Conservation (phyloP, 345 rosid species). For the Kernera saxatilis region DNA sequence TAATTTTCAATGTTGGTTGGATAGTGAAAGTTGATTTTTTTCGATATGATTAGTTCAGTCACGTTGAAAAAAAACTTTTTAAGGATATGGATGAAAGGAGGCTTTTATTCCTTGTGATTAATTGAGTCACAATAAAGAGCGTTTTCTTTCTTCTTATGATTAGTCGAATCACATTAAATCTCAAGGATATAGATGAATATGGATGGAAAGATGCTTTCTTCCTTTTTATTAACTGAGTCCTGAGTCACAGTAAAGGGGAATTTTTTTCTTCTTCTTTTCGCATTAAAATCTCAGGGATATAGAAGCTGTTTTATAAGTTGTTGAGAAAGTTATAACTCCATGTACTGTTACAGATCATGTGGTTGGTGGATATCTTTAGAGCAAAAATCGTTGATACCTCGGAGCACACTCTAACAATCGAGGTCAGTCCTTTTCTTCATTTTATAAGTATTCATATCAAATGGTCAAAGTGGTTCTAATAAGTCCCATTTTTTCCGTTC, state of each 20-base stretch:
- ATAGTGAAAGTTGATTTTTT: not conserved
- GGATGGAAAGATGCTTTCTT: not conserved
- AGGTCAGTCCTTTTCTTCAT: slow-evolving; percentile 41
- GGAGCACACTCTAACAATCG: slow-evolving; percentile 63
- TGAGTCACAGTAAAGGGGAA: not conserved
- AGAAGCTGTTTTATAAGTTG: not conserved
- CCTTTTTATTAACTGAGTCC: not conserved
- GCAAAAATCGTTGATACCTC: slow-evolving; percentile 90
- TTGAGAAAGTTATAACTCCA: not conserved
- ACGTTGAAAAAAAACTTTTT: not conserved
- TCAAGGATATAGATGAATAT: not conserved
- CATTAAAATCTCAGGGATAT: not conserved
- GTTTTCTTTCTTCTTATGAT: not conserved
- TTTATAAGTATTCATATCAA: not conserved
- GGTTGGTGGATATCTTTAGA: slow-evolving; percentile 88
- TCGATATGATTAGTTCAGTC: not conserved
- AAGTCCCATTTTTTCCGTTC: not conserved
- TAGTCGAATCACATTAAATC: not conserved
- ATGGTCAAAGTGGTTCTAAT: slow-evolving; percentile 4
- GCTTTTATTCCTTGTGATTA: not conserved
- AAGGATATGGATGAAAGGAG: slow-evolving; percentile 4
- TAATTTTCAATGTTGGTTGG: not conserved
- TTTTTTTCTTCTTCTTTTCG: not conserved
- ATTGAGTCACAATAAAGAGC: not conserved
- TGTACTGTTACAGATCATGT: slow-evolving; percentile 65